Conservation (phyloP, 345 rosid genomes). For the Eucalyptus sideroxylon region DNA sequence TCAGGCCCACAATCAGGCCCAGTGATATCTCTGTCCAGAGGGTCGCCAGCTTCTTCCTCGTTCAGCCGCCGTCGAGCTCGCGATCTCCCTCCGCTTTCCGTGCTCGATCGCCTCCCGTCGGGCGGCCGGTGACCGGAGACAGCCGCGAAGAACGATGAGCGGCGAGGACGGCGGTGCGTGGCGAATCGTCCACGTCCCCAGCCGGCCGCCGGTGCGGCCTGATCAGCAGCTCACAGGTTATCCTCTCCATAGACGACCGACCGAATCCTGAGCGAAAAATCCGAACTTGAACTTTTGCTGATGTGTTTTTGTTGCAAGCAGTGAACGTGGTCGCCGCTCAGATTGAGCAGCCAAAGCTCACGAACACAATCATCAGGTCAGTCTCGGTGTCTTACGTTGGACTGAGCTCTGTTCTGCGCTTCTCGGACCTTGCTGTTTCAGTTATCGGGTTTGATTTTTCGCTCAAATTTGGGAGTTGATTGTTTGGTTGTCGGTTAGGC, state of each 20-base stretch:
- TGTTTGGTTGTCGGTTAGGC: constrained; percentile 19
- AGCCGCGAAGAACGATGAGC: background rate
- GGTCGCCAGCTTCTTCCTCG: background rate
- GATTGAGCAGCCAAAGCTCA: constrained; percentile 52
- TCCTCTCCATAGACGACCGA: background rate
- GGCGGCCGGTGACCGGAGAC: background rate
- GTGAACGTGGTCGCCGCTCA: constrained; percentile 17
- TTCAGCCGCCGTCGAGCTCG: background rate
- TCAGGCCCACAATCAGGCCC: background rate
- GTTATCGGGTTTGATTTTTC: background rate
- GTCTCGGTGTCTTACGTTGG: background rate
- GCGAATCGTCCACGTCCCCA: constrained; percentile 46
- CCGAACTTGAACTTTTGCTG: background rate
- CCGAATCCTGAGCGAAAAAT: background rate
- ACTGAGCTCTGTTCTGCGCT: background rate
- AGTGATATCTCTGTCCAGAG: background rate
- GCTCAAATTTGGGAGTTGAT: background rate
- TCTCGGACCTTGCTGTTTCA: background rate
- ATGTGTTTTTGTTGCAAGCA: background rate
- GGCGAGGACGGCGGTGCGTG: background rate
- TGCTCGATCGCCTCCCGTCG: background rate
- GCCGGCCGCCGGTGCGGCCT: constrained; percentile 15
- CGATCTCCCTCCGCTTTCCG: background rate
- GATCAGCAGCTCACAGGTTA: too few species aligned
- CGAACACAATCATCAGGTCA: constrained; percentile 61